Base-by-base conservation (phyloP, 2,329 filamentous ascomycete species). In the Lachnellula suecica region DNA sequence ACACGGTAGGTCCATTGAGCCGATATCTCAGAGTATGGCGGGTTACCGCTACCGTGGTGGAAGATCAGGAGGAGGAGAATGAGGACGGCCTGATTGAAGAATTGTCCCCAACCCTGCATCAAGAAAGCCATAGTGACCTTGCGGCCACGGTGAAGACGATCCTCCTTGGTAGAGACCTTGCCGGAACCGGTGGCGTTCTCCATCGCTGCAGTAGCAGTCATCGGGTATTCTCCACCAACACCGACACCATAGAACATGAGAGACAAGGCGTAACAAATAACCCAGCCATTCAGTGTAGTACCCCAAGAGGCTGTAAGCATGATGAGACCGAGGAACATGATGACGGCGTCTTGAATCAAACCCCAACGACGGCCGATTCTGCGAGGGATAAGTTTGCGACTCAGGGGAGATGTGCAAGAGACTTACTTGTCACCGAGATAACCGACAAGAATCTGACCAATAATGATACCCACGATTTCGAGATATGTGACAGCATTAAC, bases 71-170 rank as follows among this genome's bases (percentile, higher is more conserved):
- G 82, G 46, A 95, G 78, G 49, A 96, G 70, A 66, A 97, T 96
- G 58, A 97, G 81, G 52, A 96, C 74, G 63, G 88, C 87, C 74
- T 97, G 93, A 82, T 97, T 97, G 77, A 89, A 78, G 70, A 96
- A 89, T 72, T 97, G 93, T 60, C 93, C 93, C 93, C 93, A 97
- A 49, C 93, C 93, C 73, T 97, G 93, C 93, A 97, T 97, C 73
- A 97, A 73, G 77, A 97, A 97, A 53, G 93, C 92, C 71, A 88
- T 91, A 60, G 91, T 96, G 69, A 97, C 93, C 72, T 96, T 96
- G 67, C 93, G 89, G 59, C 93, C 93, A 73, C 93, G 91, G 76
- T 97, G 93, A 48, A 97, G 84, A 69, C 93, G 90, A 70, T 97
- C 93, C 49, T 96, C 91, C 57, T 87, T 87, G 53, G 91, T 96